Base-by-base conservation (phyloP, 2,329 filamentous ascomycete genomes). In the Colletotrichum shisoi region DNA sequence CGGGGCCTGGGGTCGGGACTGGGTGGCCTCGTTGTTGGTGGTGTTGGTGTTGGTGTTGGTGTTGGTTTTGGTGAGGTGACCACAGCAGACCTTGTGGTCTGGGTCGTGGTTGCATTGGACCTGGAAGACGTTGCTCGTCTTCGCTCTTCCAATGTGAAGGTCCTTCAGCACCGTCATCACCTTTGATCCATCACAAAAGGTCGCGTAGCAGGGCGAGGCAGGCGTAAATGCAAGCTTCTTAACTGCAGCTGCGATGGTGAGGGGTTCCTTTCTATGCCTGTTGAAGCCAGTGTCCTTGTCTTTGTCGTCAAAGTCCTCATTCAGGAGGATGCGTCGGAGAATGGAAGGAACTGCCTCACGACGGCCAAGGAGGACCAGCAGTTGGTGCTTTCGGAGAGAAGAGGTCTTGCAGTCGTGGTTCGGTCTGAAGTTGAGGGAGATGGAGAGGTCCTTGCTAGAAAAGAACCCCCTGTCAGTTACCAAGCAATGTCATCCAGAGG, bases 91-190 rank as follows among this genome's bases (percentile, higher is more conserved):
- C 8, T 62, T 44, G 11, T 70, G 51, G 17, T 72, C 45, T 31
- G 74, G 71, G 65, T 89, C 85, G 72, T 85, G 83, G 71, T 89
- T 89, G 1, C 85, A 87, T 12, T 81, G 79, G 3, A 83, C 79
- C 44, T 88, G 81, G 71, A 89, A 88, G 2, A 80, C 76, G 1
- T 74, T 73, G 2, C 81, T 82, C 1, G 76, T 77, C n/a, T 79
- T 77, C 6, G 83, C 71, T 1, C 77, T 77, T 3, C 83, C 84
- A 1, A 74, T 80, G 3, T 71, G 54, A 61, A 82, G 79, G 70
- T 89, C 86, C 71, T 89, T 88, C 70, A 88, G 85, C 53, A 89
- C 76, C 0, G 84, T 77, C 1, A 81, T 73, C 2, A 82, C 82
- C 51, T 79, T 75, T 0, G 67, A 61, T 0, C 84, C 84, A 53